Evolutionary conservation across 352 stramenopile genomes (phyloP), one percentile per base, ranked within the genome.

Genomic region (Pythium vanterpoolii): DNA sequence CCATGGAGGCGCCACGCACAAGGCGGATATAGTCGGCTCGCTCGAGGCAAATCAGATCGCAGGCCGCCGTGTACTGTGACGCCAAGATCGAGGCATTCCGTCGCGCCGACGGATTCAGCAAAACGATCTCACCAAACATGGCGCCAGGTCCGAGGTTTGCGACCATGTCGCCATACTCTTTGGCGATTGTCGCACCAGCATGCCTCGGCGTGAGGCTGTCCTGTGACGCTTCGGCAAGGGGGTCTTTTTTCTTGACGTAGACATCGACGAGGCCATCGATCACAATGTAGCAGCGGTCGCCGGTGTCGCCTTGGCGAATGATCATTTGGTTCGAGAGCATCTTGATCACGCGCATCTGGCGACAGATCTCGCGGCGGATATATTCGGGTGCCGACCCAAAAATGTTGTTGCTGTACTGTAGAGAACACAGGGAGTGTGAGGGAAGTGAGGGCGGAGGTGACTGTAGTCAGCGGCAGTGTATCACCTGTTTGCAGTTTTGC

Each of bases 341-440:
- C 24, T 77, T 87, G 45, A 85, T 78, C 28, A 89, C 76, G 52
- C 75, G 67, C 82, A 91, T 91, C 43, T 91, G 82, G 0, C 79
- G 68, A 38, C 81, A 91, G 24, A 91, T 91, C 56, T 91, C 81
- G 13, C 81, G 82, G 18, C 82, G 72, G 57, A 89, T 87, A 44
- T 91, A 89, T 60, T 91, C 82, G 4, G 79, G 82, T 31, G 79
- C 77, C 4, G 82, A 72, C 8, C 78, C 82, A 45, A 91, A 89
- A 46, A 91, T 91, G 56, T 89, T 88, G 74, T 88, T 89, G 68
- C 79, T 89, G 64, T 89, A 86, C 65, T 81, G n/a, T n/a, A n/a
- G n/a, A n/a, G n/a, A n/a, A n/a, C n/a, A n/a, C n/a, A n/a, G n/a
- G n/a, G n/a, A n/a, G n/a, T n/a, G n/a, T n/a, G n/a, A n/a, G n/a